phyloP scores from a whole-genome alignment of 345 rosid species.

The Pugionium dolabratum region DNA sequence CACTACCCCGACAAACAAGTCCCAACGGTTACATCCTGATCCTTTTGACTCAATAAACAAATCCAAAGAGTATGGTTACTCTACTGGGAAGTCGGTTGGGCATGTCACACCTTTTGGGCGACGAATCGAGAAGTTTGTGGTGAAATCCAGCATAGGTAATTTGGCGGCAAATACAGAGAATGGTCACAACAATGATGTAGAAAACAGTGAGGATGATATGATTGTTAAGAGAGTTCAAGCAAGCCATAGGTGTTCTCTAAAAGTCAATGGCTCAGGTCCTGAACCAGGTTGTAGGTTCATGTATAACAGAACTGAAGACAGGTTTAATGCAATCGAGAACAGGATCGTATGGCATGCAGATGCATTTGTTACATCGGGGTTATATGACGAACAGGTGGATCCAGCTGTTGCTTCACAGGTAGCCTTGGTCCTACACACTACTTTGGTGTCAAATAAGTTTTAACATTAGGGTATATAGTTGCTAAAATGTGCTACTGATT shows the following conservation, averaged over 20 bases:
- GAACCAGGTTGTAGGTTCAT: constrained; percentile 81
- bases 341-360: constrained; percentile 60
- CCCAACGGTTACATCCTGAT: constrained; percentile 45
- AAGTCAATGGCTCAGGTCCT: constrained; percentile 60
- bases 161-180: constrained; percentile 41
- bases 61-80: constrained; percentile 55
- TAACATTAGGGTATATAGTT: constrained; percentile 16
- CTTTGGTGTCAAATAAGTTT: constrained; percentile 11
- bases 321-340: constrained; percentile 75
- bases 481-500: constrained; percentile 40
- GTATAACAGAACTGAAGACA: constrained; percentile 85
- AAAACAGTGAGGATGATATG: constrained; percentile 59
- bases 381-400: constrained; percentile 72
- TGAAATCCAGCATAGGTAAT: constrained; percentile 60
- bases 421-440: constrained; percentile 19
- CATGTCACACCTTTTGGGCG: constrained; percentile 77
- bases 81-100: constrained; percentile 59
- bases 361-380: constrained; percentile 59
- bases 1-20: constrained; percentile 66
- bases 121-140: constrained; percentile 65
- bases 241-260: constrained; percentile 57
- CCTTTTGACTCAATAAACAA: constrained; percentile 46
- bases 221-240: constrained; percentile 72
- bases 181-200: constrained; percentile 42
- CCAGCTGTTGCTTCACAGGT: constrained; percentile 96